Evolutionary conservation across 768 basidiomycete genomes (phyloP).

Genomic region (Wakefieldia striispora): DNA sequence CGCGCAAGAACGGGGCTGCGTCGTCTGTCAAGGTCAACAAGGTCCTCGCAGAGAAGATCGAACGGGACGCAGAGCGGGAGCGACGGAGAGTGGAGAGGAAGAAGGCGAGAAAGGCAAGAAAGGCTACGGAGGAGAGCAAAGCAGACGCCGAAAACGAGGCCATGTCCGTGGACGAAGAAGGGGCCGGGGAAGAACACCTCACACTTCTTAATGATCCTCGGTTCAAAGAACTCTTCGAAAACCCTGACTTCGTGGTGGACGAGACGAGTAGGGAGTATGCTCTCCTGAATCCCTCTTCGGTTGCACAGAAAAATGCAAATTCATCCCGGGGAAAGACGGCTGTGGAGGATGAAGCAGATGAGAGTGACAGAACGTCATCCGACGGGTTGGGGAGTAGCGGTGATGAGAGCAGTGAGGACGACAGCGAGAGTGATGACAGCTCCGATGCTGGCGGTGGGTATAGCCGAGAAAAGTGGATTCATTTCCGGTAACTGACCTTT

Average conservation of each 20-base stretch:
- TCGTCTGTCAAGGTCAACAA: conserved; percentile 53
- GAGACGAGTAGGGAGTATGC: conserved; percentile 84
- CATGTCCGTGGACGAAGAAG: conserved; percentile 32
- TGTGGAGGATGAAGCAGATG: conserved; percentile 87
- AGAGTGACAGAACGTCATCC: conserved; percentile 69
- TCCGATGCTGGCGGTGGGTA: conserved; percentile 56
- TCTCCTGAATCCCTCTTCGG: conserved; percentile 88
- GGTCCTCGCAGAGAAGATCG: conserved; percentile 75
- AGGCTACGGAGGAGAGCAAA: conserved; percentile 34
- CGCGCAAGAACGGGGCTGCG: conserved; percentile 53
- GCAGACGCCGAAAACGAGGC: conserved; percentile 32
- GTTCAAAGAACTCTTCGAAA: conserved; percentile 87
- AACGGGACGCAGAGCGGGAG: conserved; percentile 58
- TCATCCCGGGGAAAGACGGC: conserved; percentile 60
- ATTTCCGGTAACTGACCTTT: conserved; percentile 14
- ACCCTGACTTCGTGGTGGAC: conserved; percentile 91
- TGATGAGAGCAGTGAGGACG: conserved; percentile 46
- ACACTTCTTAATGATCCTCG: conserved; percentile 81
- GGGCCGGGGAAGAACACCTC: conserved; percentile 24
- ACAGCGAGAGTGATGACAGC: conserved; percentile 44
- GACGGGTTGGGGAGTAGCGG: conserved; percentile 47
- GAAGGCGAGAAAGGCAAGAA: conserved; percentile 43
- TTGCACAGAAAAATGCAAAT: conserved; percentile 46
- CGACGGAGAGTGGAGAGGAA: conserved; percentile 55
- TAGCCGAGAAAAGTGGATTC: conserved; percentile 1